Evolutionary conservation across 2,329 filamentous ascomycete species (phyloP).

Genomic region (Xylariaceae sp.): DNA sequence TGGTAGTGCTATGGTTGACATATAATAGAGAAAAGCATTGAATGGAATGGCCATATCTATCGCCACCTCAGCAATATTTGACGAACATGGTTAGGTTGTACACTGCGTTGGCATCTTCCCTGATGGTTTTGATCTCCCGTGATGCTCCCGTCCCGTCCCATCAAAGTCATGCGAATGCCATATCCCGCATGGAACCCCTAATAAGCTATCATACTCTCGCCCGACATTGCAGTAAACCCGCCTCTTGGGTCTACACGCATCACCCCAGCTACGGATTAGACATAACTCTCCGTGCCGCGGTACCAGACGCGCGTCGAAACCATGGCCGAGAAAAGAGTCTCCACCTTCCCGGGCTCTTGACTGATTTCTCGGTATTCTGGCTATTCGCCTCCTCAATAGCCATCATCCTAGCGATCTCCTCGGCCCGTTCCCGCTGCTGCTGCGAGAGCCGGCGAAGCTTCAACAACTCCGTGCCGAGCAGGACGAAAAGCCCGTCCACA

Average conservation of each 20-base stretch:
- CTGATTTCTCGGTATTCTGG: background rate
- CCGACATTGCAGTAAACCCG: too few relatives aligned
- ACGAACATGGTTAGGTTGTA: too few relatives aligned
- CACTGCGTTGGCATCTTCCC: too few relatives aligned
- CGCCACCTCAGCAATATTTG: too few relatives aligned
- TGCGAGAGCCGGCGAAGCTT: slow-evolving; percentile 25
- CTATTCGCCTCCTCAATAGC: background rate
- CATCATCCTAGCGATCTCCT: slow-evolving; percentile 4
- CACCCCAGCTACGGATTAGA: background rate
- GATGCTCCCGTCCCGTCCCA: too few relatives aligned
- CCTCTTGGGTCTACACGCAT: background rate
- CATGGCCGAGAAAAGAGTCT: slow-evolving; percentile 22
- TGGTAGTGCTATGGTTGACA: too few relatives aligned
- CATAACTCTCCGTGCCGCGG: slow-evolving; percentile 11
- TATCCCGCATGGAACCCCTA: too few relatives aligned
- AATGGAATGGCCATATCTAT: too few relatives aligned
- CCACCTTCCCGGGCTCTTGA: slow-evolving; percentile 21
- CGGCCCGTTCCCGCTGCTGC: slow-evolving; percentile 24
- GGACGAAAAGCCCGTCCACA: slow-evolving; percentile 33
- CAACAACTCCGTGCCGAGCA: slow-evolving; percentile 34
- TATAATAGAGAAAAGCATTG: too few relatives aligned
- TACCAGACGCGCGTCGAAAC: slow-evolving; percentile 17
- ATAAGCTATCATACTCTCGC: too few relatives aligned
- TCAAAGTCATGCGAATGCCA: too few relatives aligned
- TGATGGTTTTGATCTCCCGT: too few relatives aligned